Evolutionary conservation across 192 early-diverging fungal genomes (phyloP).

Genomic region (Radiomyces spectabilis): DNA sequence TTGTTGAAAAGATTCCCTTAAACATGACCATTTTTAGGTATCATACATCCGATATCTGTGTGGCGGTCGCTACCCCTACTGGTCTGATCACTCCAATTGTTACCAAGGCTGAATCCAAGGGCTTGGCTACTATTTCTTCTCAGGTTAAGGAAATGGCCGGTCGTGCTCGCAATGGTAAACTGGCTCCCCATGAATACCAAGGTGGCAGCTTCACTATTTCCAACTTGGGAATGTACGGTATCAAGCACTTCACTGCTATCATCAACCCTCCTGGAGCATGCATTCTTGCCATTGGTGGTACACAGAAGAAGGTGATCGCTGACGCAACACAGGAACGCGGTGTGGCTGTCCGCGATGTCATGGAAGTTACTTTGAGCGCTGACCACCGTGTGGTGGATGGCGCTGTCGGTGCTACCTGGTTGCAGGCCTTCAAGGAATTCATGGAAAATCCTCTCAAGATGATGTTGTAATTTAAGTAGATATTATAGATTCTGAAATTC

Average conservation of each 20-base stretch:
- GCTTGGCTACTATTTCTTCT: constrained; percentile 79
- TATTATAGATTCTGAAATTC: too few species aligned
- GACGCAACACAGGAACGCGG: constrained; percentile 53
- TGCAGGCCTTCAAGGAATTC: constrained; percentile 81
- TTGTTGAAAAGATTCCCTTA: too few species aligned
- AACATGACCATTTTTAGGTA: too few species aligned
- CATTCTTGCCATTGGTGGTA: constrained; percentile 86
- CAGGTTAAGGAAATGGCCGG: constrained; percentile 78
- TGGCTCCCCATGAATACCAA: constrained; percentile 95
- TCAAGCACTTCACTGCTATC: constrained; percentile 93
- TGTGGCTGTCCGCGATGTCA: constrained; percentile 65
- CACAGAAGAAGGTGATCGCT: constrained; percentile 65
- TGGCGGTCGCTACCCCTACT: constrained; percentile 88
- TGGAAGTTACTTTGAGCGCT: constrained; percentile 78
- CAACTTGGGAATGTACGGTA: constrained; percentile 96
- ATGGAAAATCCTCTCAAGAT: constrained; percentile 94
- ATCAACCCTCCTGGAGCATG: constrained; percentile 93
- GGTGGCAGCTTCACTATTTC: constrained; percentile 94
- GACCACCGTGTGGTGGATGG: constrained; percentile 98
- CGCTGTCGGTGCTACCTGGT: constrained; percentile 85
- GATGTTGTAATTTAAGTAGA: constrained; percentile 91
- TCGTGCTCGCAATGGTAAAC: constrained; percentile 80
- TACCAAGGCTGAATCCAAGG: constrained; percentile 71
- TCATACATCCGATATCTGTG: constrained; percentile 88
- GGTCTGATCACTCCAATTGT: constrained; percentile 98